Evolutionary conservation across 495 filamentous ascomycete genomes (phyloP), one percentile per base, ranked within the genome.

Genomic region (Podospora anserina): DNA sequence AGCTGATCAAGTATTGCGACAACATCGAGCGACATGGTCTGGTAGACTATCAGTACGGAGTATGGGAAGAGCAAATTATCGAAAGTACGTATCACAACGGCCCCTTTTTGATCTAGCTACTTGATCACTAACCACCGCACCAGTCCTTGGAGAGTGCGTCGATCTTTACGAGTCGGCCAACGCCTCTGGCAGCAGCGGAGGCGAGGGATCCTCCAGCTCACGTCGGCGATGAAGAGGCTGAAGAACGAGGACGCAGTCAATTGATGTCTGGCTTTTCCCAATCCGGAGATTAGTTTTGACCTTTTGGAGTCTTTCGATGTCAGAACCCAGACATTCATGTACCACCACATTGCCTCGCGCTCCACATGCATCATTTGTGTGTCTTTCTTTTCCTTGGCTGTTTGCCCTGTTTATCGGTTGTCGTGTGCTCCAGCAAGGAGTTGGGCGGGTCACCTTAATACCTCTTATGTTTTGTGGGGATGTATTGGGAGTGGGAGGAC

Each of bases 41-140:
- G 28, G 94, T 99, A 6, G 95, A 99, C 80, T 99, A 97, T 77
- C 90, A 98, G 73, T 95, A 97, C 81, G 95, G 95, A 3, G 91
- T 98, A 59, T 94, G 92, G 87, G 95, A 98, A 78, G 94, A 97
- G 76, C 90, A 91, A 71, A 97, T 99, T 71, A 84, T 97, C 60
- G 86, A 85, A 64, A 84, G 93, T 95, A 84, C 72, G 92, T 83
- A 60, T n/a, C 54, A 9, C 53, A 23, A 44, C 1, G 4, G 23
- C 23, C 26, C 7, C 20, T 4, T 20, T 18, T 54, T 1, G 9
- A 20, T 13, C 2, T 63, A 20, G 39, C 53, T 56, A 34, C 55
- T 26, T 54, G 63, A 54, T 49, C 55, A 55, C 61, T 72, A 23
- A 74, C 57, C 34, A 11, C 49, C 23, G 5, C 7, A 1, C 30